Percentiles rank a stretch among this genome's conserved stretches.
Conservation (phyloP, 371 early-diverging fungal species). For the Mortierella sp. region DNA sequence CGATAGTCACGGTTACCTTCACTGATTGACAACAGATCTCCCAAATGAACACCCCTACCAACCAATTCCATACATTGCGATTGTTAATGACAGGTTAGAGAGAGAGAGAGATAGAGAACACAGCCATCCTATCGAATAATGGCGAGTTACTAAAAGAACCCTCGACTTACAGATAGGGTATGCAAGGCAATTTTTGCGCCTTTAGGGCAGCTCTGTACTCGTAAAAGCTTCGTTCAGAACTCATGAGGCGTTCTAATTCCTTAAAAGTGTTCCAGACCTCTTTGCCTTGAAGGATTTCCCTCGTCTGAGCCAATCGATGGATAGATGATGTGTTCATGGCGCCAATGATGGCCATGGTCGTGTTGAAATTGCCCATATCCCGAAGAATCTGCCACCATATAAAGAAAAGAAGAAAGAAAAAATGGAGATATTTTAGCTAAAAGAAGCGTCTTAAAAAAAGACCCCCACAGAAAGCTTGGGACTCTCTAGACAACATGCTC, state of each 20-base stretch:
- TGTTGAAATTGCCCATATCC: constrained; percentile 69
- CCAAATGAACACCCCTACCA: constrained; percentile 57
- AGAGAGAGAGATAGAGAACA: no score
- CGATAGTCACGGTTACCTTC: constrained; percentile 66
- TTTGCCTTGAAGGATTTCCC: constrained; percentile 57
- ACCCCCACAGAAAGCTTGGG: no score
- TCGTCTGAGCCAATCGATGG: constrained; percentile 62
- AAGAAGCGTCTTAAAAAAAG: not conserved
- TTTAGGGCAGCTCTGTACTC: constrained; percentile 66
- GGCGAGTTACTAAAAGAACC: not conserved
- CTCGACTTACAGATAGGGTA: constrained; percentile 62
- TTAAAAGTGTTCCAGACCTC: constrained; percentile 61
- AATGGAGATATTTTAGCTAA: not conserved
- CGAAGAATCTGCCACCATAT: constrained; percentile 6
- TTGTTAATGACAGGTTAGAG: no score
- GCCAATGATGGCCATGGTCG: constrained; percentile 73
- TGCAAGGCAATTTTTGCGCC: constrained; percentile 63
- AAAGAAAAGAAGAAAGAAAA: not conserved
- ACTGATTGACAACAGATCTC: constrained; percentile 59
- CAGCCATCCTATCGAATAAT: not conserved
- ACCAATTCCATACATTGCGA: no score
- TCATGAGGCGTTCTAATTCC: constrained; percentile 68
- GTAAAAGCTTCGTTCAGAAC: constrained; percentile 65
- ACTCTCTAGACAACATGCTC: not conserved
- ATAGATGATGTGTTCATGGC: constrained; percentile 73